Percentiles rank a stretch among this genome's conserved stretches.
phyloP scores from a whole-genome alignment of 2,329 filamentous ascomycete genomes.

The Emergomyces africanus region DNA sequence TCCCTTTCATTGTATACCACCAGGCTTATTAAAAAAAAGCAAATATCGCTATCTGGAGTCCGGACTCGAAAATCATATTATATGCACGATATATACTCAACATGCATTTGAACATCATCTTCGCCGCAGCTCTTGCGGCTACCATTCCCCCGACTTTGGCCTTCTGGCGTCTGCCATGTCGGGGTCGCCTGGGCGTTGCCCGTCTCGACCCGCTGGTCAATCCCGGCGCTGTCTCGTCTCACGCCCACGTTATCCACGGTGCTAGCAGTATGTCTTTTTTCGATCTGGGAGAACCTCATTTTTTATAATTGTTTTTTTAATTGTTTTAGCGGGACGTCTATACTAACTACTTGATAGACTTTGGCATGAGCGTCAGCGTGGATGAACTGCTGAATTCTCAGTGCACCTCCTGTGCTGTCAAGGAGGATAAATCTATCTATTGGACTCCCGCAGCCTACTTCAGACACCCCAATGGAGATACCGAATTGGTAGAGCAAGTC shows the following conservation, averaged over 20 bases:
- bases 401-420: slow-evolving; percentile 72
- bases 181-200: slow-evolving; percentile 53
- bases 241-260: slow-evolving; percentile 65
- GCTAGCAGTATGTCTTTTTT: slow-evolving; percentile 52
- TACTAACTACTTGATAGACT: slow-evolving; percentile 38
- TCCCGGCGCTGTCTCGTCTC: slow-evolving; percentile 45
- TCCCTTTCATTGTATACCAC: not conserved
- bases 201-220: slow-evolving; percentile 67
- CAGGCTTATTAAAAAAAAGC: not conserved
- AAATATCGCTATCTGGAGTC: not conserved
- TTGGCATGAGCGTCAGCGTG: slow-evolving; percentile 46
- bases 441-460: slow-evolving; percentile 77
- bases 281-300: not conserved
- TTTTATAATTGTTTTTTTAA: too few relatives aligned
- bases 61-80: not conserved
- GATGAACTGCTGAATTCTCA: slow-evolving; percentile 46
- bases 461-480: slow-evolving; percentile 51
- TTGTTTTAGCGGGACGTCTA: not conserved
- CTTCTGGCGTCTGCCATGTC: slow-evolving; percentile 88
- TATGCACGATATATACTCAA: not conserved
- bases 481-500: slow-evolving; percentile 57
- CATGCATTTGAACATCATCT: slow-evolving; percentile 5
- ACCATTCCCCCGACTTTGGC: slow-evolving; percentile 29
- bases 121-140: slow-evolving; percentile 5
- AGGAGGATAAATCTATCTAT: slow-evolving; percentile 75